A percentile compares a stretch with the other conserved stretches of the same genome.
Conservation (phyloP, 2,329 filamentous ascomycete species). For the Emmonsiellopsis sp. region DNA sequence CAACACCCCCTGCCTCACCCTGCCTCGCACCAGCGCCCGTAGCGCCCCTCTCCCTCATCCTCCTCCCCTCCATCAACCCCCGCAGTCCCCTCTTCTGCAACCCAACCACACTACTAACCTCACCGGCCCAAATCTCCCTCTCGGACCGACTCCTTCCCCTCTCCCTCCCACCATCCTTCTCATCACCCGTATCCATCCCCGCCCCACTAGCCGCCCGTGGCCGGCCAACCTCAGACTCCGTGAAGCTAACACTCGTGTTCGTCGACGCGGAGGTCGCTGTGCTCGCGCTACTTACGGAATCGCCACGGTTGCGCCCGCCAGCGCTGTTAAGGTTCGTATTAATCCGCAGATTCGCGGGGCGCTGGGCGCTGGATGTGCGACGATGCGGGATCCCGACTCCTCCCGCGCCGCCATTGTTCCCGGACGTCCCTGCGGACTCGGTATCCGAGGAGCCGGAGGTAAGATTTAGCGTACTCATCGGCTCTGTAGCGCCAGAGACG, state of each 20-base stretch:
- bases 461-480: constrained; percentile 18
- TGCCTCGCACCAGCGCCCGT: constrained; percentile 16
- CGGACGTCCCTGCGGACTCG: constrained; percentile 25
- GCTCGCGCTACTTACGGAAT: constrained; percentile 33
- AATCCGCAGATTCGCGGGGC: constrained; percentile 26
- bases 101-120: constrained; percentile 79
- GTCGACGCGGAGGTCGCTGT: constrained; percentile 30
- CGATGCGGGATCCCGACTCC: constrained; percentile 1
- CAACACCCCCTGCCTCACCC: neutral
- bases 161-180: constrained; percentile 22
- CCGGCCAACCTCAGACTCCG: constrained; percentile 23
- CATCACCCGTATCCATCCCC: constrained; percentile 1
- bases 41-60: constrained; percentile 49
- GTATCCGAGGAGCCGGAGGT: constrained; percentile 33
- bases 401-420: neutral
- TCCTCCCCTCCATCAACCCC: constrained; percentile 87
- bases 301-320: constrained; percentile 17
- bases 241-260: constrained; percentile 29
- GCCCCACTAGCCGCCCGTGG: neutral
- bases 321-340: constrained; percentile 22
- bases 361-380: constrained; percentile 9
- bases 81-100: constrained; percentile 87
- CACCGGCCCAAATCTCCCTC: constrained; percentile 64
- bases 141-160: constrained; percentile 25
- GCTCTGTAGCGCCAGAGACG: constrained; percentile 15